phyloP scores from a whole-genome alignment of 257 asterid genomes.

The Solanum chmielewskii region DNA sequence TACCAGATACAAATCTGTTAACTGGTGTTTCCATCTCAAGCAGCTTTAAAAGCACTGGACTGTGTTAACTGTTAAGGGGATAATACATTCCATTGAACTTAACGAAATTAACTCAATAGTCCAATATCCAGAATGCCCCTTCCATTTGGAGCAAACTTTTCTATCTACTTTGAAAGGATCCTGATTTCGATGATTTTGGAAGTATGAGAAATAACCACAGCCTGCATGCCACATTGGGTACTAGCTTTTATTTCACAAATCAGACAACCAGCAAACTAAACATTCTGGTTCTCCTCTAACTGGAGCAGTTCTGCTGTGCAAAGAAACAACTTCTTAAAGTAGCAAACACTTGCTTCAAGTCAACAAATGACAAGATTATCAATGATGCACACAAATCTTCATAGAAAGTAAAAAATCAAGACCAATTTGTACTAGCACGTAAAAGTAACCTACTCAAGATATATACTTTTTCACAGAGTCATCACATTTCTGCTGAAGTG shows the following conservation, averaged over 20 bases:
- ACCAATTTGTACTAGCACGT: background rate
- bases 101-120: background rate
- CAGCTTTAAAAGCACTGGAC: background rate
- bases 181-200: background rate
- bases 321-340: background rate
- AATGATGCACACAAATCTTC: background rate
- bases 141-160: background rate
- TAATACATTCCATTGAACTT: background rate
- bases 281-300: background rate
- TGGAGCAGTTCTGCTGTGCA: background rate
- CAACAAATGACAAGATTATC: background rate
- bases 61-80: background rate
- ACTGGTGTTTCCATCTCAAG: background rate
- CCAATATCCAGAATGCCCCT: background rate
- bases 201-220: background rate
- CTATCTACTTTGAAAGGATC: background rate
- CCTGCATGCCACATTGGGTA: background rate
- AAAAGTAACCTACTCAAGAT: background rate
- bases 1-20: background rate
- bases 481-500: background rate
- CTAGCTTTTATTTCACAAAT: background rate
- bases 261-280: background rate
- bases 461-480: background rate
- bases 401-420: background rate
- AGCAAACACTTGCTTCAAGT: background rate